Evolutionary conservation across 1,284 basidiomycete genomes (phyloP).

Genomic region (Cutaneotrichosporon sp.): DNA sequence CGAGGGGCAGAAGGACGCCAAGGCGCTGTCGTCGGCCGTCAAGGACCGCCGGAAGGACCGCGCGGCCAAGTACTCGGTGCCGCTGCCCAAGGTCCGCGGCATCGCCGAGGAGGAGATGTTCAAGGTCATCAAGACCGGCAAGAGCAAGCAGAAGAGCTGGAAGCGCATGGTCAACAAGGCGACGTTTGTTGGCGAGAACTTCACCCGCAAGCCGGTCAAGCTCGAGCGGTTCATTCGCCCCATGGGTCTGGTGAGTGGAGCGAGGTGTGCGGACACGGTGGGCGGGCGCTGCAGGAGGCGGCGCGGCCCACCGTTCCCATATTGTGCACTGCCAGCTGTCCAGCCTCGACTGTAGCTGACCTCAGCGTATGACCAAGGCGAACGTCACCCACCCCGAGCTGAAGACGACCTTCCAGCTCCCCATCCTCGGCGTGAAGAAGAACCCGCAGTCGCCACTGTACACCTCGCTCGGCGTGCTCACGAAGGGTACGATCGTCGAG

Average conservation of each 20-base stretch:
- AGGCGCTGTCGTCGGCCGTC: conserved; percentile 94
- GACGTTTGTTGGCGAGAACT: conserved; percentile 97
- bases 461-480: conserved; percentile 82
- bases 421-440: conserved; percentile 98
- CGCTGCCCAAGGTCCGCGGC: conserved; percentile 92
- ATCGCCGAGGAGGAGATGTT: conserved; percentile 99
- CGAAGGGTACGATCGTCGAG: conserved; percentile 97
- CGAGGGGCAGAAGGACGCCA: conserved; percentile 96
- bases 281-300: neutral
- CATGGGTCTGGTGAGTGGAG: conserved; percentile 69
- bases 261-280: neutral
- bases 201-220: conserved; percentile 98
- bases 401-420: conserved; percentile 98
- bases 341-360: neutral
- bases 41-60: conserved; percentile 99
- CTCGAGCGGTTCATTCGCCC: conserved; percentile 98
- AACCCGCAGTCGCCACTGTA: conserved; percentile 99
- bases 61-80: conserved; percentile 96
- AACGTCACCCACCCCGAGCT: conserved; percentile 99
- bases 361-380: conserved; percentile 86
- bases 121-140: conserved; percentile 98
- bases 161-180: conserved; percentile 99
- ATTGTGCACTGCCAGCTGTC: neutral
- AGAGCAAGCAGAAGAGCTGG: conserved; percentile 96
- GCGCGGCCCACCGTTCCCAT: neutral